These are phyloP conservation scores for Puccinia brachypodii DNA, from an alignment of 1,284 basidiomycete species.

Conservation along the genomic window DNA sequence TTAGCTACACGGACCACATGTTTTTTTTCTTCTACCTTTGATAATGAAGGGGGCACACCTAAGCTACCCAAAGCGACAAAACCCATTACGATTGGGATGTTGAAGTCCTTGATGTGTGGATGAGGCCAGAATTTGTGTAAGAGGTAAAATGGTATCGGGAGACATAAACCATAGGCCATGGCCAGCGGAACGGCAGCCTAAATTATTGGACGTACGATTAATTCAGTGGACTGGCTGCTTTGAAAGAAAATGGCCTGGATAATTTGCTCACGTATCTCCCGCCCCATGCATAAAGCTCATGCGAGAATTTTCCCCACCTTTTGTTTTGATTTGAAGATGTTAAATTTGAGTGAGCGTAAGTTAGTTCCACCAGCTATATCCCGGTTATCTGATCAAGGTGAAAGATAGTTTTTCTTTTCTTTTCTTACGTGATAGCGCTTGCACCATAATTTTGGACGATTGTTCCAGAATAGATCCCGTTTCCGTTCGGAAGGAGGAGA, in stretches of 20 bases:
- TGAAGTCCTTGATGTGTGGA: neutral
- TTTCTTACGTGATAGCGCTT: slow-evolving; percentile 12
- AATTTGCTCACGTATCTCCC: slow-evolving; percentile 12
- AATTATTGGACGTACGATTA: neutral
- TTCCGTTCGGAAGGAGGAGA: slow-evolving; percentile 28
- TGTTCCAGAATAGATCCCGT: slow-evolving; percentile 39
- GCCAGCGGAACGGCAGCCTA: slow-evolving; percentile 17
- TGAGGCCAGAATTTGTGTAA: slow-evolving; percentile 22
- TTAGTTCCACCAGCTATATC: too few species aligned
- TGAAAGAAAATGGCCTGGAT: neutral
- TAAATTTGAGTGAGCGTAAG: neutral
- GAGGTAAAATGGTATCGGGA: slow-evolving; percentile 24
- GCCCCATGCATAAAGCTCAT: slow-evolving; percentile 8
- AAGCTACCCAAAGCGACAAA: slow-evolving; percentile 4
- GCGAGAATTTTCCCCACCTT: slow-evolving; percentile 19
- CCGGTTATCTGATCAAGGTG: too few species aligned
- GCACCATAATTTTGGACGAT: slow-evolving; percentile 4
- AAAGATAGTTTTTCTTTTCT: neutral
- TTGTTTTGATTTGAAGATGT: neutral
- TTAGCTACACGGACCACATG: neutral
- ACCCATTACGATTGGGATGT: slow-evolving; percentile 17
- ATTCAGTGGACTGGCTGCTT: neutral
- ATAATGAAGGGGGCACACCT: neutral
- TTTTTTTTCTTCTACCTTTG: neutral
- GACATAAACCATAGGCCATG: neutral